A percentile compares a stretch with the other conserved stretches of the same genome.
Conservation (phyloP, 2,329 filamentous ascomycete genomes). For the Alternaria gaisen region DNA sequence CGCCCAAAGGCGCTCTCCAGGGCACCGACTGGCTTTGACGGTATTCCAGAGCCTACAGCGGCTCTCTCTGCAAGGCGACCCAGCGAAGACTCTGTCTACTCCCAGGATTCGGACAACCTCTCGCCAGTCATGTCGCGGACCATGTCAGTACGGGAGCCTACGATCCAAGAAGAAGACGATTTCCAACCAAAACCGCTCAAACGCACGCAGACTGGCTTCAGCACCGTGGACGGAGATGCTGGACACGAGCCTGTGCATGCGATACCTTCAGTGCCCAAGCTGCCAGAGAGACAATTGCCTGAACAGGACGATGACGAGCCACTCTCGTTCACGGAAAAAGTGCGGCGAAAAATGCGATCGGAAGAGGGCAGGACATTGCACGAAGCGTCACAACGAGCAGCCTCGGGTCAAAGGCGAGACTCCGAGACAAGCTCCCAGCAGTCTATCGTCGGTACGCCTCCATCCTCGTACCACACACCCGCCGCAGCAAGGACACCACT, state of each 20-base stretch:
- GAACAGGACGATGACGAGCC: conserved; percentile 41
- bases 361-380: conserved; percentile 63
- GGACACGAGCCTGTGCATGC: conserved; percentile 58
- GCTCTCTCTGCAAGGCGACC: conserved; percentile 20
- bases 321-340: conserved; percentile 56
- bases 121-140: conserved; percentile 37
- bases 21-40: conserved; percentile 48
- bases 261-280: conserved; percentile 37
- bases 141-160: conserved; percentile 40
- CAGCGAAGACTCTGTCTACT: conserved; percentile 46
- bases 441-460: conserved; percentile 37
- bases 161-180: conserved; percentile 52
- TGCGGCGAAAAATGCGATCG: conserved; percentile 62
- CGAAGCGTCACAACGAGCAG: conserved; percentile 47
- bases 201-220: conserved; percentile 66
- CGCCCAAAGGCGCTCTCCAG: conserved; percentile 42
- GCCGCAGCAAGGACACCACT: conserved; percentile 35
- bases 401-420: conserved; percentile 31
- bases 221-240: conserved; percentile 29
- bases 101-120: conserved; percentile 40
- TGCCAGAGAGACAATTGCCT: conserved; percentile 35
- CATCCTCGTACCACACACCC: conserved; percentile 27
- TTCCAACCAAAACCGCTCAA: conserved; percentile 65
- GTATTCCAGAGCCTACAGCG: conserved; percentile 21
- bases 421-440: conserved; percentile 44